Base-by-base conservation (phyloP, 2,329 filamentous ascomycete species). In the Monilinia fructigena region DNA sequence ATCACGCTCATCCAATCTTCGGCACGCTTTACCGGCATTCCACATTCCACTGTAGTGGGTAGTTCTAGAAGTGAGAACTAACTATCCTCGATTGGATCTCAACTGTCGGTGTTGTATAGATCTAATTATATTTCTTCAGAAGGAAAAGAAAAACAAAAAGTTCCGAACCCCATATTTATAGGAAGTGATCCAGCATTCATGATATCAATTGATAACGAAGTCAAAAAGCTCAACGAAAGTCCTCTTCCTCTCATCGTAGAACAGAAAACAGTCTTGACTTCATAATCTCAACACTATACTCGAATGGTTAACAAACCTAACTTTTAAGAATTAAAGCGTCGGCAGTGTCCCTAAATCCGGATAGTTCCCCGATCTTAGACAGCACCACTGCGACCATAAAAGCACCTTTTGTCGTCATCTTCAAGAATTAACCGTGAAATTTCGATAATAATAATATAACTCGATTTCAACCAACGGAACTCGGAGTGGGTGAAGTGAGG, bases 1-100 rank as follows among this genome's bases (percentile, higher is more conserved):
- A 47, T 35, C 16, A 35, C 31, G n/a, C 45, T 60, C 55, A 60
- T 47, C 16, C 8, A 6, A 20, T 42, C 50, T 53, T 59, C 62
- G 62, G 53, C 47, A 64, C 50, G 38, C 20, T 64, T 42, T 65
- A 28, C 45, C 63, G 54, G 45, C 54, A 63, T 63, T 63, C 53
- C 52, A 64, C 42, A 38, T 58, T 58, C 63, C 53, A 65, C 42
- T 20, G 40, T 31, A 59, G 28, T 58, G 63, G 31, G 23, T 64
- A 59, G 31, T 42, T 42, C 20, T 55, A 55, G 26, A 35, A 23
- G 23, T 23, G 48, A 48, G 26, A 35, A 23, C 40, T 23, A 60
- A 48, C 10, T n/a, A n/a, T 62, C 59, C 48, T 38, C 20, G 48
- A 53, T 54, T 48, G 56, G 61, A 31, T 35, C 47, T 40, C 8